phyloP scores from a whole-genome alignment of 179 eudicot species.

The Spergularia azorica region DNA sequence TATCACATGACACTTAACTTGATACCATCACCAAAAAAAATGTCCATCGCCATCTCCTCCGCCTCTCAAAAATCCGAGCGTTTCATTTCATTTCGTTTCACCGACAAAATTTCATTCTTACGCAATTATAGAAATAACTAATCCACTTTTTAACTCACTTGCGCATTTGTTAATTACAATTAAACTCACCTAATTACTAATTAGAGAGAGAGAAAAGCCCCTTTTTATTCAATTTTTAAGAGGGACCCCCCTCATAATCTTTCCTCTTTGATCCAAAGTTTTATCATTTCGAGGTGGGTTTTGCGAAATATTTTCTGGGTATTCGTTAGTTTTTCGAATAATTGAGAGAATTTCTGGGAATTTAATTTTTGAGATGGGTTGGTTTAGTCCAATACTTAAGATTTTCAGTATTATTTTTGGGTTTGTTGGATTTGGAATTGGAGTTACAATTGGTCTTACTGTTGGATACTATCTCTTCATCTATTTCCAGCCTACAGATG shows the following conservation, averaged over 20 bases:
- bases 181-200: background rate
- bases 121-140: background rate
- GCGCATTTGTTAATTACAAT: background rate
- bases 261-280: background rate
- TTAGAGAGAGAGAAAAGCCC: background rate
- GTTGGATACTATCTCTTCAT: constrained; percentile 72
- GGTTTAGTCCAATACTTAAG: constrained; percentile 30
- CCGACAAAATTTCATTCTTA: background rate
- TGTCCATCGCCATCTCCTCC: constrained; percentile 6
- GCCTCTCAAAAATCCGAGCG: constrained; percentile 2
- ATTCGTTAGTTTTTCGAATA: constrained; percentile 4
- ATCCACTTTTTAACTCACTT: background rate
- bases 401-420: constrained; percentile 42
- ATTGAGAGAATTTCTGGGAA: background rate
- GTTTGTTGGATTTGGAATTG: constrained; percentile 68
- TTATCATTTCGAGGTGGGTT: constrained; percentile 22
- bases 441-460: constrained; percentile 57
- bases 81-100: constrained; percentile 5
- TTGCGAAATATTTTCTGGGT: constrained; percentile 22
- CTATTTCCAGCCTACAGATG: constrained; percentile 60
- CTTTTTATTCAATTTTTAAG: too few relatives aligned
- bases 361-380: constrained; percentile 30
- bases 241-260: too few relatives aligned
- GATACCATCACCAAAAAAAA: background rate
- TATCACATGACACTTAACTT: background rate